Evolutionary conservation across 2,329 filamentous ascomycete species (phyloP).

Genomic region (Plenodomus lindquistii): DNA sequence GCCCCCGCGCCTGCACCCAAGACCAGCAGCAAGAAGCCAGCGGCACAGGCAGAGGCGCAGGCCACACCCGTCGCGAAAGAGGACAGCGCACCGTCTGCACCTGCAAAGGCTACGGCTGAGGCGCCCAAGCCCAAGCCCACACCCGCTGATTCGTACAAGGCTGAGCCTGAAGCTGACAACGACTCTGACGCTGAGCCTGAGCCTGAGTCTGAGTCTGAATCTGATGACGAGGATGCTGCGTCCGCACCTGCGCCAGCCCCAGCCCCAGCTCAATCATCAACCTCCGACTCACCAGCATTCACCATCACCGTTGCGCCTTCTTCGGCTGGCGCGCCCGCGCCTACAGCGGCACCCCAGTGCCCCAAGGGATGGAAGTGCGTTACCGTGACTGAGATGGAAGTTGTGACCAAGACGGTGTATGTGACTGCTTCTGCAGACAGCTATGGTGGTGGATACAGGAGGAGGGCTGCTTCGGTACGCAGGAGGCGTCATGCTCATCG

Average conservation of each 20-base stretch:
- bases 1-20: conserved; percentile 18
- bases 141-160: conserved; percentile 7
- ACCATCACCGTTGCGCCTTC: conserved; percentile 21
- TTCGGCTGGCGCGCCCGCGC: conserved; percentile 21
- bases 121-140: conserved; percentile 12
- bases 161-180: not conserved
- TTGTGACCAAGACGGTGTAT: conserved; percentile 33
- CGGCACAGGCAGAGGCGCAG: no score
- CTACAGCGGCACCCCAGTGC: conserved; percentile 20
- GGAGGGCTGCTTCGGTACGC: conserved; percentile 2
- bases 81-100: not conserved
- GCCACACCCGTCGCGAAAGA: not conserved
- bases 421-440: conserved; percentile 23
- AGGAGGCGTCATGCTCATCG: conserved; percentile 5
- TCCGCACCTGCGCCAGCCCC: no score
- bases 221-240: conserved; percentile 6
- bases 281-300: conserved; percentile 6
- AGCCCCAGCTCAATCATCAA: not conserved
- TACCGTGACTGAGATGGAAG: conserved; percentile 23
- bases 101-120: conserved; percentile 6
- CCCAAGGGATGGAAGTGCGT: conserved; percentile 29
- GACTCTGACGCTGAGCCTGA: not conserved
- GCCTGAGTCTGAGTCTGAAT: conserved; percentile 1
- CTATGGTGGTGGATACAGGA: conserved; percentile 16
- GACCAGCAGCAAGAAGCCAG: conserved; percentile 10